Conservation (phyloP, 2,329 filamentous ascomycete species). For the Botryotinia globosa region DNA sequence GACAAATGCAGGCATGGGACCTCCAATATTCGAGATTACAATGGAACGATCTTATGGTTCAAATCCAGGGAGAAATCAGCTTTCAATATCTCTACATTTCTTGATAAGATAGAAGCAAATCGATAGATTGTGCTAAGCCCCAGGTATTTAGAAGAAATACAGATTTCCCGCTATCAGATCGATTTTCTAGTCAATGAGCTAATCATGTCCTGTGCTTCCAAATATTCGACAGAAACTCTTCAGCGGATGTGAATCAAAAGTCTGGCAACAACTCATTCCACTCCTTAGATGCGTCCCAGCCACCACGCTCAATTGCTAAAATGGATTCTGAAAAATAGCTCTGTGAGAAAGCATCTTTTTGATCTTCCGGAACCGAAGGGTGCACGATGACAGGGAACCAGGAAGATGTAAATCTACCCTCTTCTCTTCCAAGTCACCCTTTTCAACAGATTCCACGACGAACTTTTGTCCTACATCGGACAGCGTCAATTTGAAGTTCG, state of each 20-base stretch:
- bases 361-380: slow-evolving; percentile 39
- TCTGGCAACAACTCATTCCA: slow-evolving; percentile 47
- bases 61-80: neutral
- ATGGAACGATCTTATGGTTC: no score
- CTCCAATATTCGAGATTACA: no score
- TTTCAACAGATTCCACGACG: slow-evolving; percentile 45
- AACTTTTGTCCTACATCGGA: slow-evolving; percentile 38
- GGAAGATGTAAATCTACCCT: slow-evolving; percentile 42
- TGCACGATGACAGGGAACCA: slow-evolving; percentile 43
- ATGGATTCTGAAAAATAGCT: slow-evolving; percentile 45
- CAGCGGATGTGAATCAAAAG: slow-evolving; percentile 42
- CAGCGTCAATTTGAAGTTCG: slow-evolving; percentile 21
- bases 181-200: no score
- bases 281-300: slow-evolving; percentile 45
- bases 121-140: neutral
- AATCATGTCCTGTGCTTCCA: slow-evolving; percentile 26
- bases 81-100: neutral
- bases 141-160: neutral
- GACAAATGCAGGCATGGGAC: no score
- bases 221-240: slow-evolving; percentile 43
- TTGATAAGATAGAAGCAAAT: neutral
- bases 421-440: slow-evolving; percentile 49
- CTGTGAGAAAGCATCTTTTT: slow-evolving; percentile 31
- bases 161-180: neutral
- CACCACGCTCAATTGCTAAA: slow-evolving; percentile 42